Percentiles rank a stretch among this genome's conserved stretches.
Conservation (phyloP, 192 early-diverging fungal species). For the Mortierella antarctica region DNA sequence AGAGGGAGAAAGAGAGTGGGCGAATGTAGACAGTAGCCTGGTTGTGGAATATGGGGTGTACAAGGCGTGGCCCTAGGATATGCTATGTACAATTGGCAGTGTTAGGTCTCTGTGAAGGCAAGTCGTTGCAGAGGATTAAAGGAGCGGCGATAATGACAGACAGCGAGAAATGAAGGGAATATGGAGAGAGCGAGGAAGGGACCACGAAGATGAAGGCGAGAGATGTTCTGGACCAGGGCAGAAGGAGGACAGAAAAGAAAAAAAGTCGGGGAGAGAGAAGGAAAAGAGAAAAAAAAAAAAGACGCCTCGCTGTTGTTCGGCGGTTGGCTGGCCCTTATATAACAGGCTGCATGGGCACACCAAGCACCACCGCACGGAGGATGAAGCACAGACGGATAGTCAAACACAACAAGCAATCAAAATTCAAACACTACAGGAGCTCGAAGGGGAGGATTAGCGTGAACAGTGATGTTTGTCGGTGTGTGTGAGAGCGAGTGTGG, state of each 20-base stretch:
- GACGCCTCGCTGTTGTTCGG: not conserved
- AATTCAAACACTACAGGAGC: slow-evolving; percentile 19
- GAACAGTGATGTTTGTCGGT: too few species aligned
- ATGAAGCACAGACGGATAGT: slow-evolving; percentile 2
- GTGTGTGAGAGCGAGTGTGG: too few species aligned
- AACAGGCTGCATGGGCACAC: not conserved
- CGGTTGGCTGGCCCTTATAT: not conserved
- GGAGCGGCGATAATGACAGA: not conserved
- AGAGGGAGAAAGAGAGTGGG: slow-evolving; percentile 1
- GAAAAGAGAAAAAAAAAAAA: not conserved
- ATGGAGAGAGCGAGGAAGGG: not conserved
- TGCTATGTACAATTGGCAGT: too few species aligned
- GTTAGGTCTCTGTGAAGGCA: too few species aligned
- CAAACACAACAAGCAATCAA: slow-evolving; percentile 4
- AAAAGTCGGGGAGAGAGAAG: not conserved
- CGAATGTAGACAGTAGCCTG: not conserved
- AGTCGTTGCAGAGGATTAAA: too few species aligned
- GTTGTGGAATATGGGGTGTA: too few species aligned
- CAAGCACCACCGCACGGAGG: not conserved
- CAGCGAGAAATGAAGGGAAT: not conserved
- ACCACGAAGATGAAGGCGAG: not conserved
- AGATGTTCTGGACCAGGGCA: not conserved
- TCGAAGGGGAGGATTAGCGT: not conserved
- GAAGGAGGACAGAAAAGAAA: slow-evolving; percentile 3
- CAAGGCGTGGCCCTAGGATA: too few species aligned